Evolutionary conservation across 208 protist species (phyloP).

Genomic region (Tritrichomonas musculus): DNA sequence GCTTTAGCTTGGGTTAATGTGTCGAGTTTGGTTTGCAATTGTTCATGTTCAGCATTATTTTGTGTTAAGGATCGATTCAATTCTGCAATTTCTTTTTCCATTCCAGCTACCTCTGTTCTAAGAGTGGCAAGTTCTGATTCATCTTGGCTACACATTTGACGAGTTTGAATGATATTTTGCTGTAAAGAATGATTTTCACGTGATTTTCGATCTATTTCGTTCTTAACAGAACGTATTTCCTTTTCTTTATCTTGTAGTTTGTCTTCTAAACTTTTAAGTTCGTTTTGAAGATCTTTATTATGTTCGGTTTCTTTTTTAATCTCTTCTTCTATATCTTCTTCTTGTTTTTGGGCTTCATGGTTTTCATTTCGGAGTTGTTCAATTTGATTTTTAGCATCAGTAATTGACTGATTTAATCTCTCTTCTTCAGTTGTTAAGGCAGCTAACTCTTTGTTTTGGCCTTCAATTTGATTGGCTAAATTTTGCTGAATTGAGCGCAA

Average conservation of each 20-base stretch:
- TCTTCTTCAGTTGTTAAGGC: not conserved
- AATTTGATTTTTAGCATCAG: not conserved
- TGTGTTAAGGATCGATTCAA: not conserved
- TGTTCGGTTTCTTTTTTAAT: not conserved
- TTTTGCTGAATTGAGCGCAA: not conserved
- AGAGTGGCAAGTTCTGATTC: not conserved
- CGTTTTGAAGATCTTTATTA: slow-evolving; percentile 30
- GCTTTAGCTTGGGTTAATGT: not conserved
- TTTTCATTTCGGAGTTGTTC: not conserved
- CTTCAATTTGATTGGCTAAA: not conserved
- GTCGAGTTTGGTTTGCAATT: not conserved
- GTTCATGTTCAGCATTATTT: not conserved
- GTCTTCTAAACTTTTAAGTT: slow-evolving; percentile 16
- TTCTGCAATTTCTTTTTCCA: slow-evolving; percentile 26
- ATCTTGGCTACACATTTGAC: slow-evolving; percentile 18
- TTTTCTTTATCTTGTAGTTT: slow-evolving; percentile 17
- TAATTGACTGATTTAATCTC: not conserved
- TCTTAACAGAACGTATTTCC: slow-evolving; percentile 14
- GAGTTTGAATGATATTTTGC: slow-evolving; percentile 29
- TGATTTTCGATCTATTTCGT: slow-evolving; percentile 12
- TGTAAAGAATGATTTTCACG: not conserved
- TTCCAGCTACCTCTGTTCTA: not conserved
- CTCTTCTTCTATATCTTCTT: slow-evolving; percentile 30
- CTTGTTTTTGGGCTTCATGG: not conserved
- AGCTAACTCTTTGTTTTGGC: slow-evolving; percentile 28